Conservation (phyloP, 441 rosid species). For the Pelargonium australe region DNA sequence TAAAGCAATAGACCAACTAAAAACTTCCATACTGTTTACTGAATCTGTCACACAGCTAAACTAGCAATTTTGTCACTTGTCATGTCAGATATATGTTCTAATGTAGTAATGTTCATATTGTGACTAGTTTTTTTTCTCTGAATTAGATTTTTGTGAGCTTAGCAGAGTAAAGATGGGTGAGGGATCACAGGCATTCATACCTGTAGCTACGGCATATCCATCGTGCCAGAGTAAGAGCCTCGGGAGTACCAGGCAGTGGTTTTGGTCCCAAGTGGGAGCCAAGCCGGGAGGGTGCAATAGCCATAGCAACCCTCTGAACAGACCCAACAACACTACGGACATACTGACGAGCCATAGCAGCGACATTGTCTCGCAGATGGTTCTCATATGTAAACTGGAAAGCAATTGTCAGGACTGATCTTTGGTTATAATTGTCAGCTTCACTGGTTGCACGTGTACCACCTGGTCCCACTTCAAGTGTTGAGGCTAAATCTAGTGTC, state of each 20-base stretch:
- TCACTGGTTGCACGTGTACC: slow-evolving; percentile 46
- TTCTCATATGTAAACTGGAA: slow-evolving; percentile 91
- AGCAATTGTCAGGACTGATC: slow-evolving; percentile 90
- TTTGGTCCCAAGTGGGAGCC: slow-evolving; percentile 57
- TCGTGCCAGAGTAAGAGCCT: slow-evolving; percentile 73
- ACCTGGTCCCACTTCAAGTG: slow-evolving; percentile 78
- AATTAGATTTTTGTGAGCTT: too few species aligned
- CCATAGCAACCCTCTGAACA: slow-evolving; percentile 95
- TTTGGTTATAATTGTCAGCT: slow-evolving; percentile 39
- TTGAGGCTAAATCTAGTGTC: slow-evolving; percentile 85
- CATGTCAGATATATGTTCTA: too few species aligned
- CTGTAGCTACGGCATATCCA: slow-evolving; percentile 87
- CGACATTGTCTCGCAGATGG: slow-evolving; percentile 83
- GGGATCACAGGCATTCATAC: slow-evolving; percentile 17
- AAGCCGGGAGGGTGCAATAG: slow-evolving; percentile 80
- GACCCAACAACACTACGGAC: slow-evolving; percentile 85
- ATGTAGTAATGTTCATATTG: too few species aligned
- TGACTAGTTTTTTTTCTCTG: too few species aligned
- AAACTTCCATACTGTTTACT: too few species aligned
- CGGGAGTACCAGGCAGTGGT: slow-evolving; percentile 71
- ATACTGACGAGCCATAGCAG: slow-evolving; percentile 89
- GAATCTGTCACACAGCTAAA: too few species aligned
- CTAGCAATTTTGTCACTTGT: too few species aligned
- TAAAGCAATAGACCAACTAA: too few species aligned
- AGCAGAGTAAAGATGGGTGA: background rate